phyloP scores from a whole-genome alignment of 441 rosid genomes.

The Kokia cookei region DNA sequence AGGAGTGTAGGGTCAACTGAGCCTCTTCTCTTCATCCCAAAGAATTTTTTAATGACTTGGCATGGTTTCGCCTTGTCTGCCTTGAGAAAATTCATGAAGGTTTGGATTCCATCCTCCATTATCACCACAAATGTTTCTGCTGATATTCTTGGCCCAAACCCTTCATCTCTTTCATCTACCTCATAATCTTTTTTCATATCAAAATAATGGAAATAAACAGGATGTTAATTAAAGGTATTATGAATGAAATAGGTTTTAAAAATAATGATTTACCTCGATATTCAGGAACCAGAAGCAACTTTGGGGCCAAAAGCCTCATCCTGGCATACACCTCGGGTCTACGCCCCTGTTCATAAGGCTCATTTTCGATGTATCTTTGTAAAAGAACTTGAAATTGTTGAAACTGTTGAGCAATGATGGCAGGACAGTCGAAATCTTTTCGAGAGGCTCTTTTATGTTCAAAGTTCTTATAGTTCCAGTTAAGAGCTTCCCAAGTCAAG shows the following conservation, averaged over 20 bases:
- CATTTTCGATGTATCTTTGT: slow-evolving; percentile 84
- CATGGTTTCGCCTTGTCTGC: slow-evolving; percentile 77
- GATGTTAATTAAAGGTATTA: neutral
- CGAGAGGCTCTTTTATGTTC: slow-evolving; percentile 44
- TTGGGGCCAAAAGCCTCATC: slow-evolving; percentile 88
- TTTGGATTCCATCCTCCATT: slow-evolving; percentile 88
- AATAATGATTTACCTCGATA: slow-evolving; percentile 53
- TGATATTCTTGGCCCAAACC: slow-evolving; percentile 59
- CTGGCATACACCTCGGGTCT: slow-evolving; percentile 89
- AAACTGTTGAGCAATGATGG: slow-evolving; percentile 69
- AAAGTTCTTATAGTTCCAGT: slow-evolving; percentile 86
- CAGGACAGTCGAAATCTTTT: slow-evolving; percentile 62
- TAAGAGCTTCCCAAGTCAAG: slow-evolving; percentile 92
- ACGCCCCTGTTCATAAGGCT: slow-evolving; percentile 91
- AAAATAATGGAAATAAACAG: neutral
- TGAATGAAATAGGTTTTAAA: too few species aligned
- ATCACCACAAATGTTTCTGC: slow-evolving; percentile 77
- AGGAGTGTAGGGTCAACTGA: slow-evolving; percentile 82
- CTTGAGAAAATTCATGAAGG: slow-evolving; percentile 88
- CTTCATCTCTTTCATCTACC: slow-evolving; percentile 55
- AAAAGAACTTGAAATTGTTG: slow-evolving; percentile 88
- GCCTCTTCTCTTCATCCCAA: slow-evolving; percentile 51
- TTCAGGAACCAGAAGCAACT: slow-evolving; percentile 87
- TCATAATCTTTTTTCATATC: slow-evolving; percentile 40
- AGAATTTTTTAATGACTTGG: slow-evolving; percentile 61